Percentiles rank a stretch among this genome's conserved stretches.
Conservation (phyloP, 768 basidiomycete species). For the Tricholomella constricta region DNA sequence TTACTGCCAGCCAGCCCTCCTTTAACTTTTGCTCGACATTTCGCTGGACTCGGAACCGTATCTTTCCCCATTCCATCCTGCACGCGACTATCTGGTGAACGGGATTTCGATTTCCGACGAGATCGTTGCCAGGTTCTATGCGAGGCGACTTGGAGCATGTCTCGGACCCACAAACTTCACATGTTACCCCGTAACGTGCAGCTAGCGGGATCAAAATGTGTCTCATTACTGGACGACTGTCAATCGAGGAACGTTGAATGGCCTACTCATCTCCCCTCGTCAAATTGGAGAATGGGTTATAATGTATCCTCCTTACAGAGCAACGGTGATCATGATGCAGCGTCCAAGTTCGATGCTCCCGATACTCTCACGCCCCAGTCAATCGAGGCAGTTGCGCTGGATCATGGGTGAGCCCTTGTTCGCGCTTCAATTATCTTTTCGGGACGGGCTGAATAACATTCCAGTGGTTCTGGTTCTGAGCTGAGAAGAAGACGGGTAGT, state of each 20-base stretch:
- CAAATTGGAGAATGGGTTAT: background rate
- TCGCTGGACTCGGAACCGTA: slow-evolving; percentile 4
- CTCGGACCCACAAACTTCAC: slow-evolving; percentile 12
- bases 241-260: background rate
- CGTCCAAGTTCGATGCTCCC: background rate
- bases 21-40: slow-evolving; percentile 1
- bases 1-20: background rate
- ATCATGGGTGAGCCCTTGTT: slow-evolving; percentile 5
- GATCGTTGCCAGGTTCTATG: background rate
- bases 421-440: slow-evolving; percentile 1
- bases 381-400: background rate
- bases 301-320: background rate
- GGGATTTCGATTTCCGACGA: background rate
- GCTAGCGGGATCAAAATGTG: background rate
- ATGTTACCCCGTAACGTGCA: slow-evolving; percentile 3
- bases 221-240: background rate
- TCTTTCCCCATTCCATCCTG: background rate
- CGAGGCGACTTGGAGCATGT: slow-evolving; percentile 2
- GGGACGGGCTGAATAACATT: slow-evolving; percentile 6
- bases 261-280: background rate
- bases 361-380: background rate
- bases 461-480: background rate
- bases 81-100: slow-evolving; percentile 1
- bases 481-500: background rate
- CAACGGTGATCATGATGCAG: background rate